Evolutionary conservation across 2,329 filamentous ascomycete genomes (phyloP).

Genomic region (Monilinia vaccinii-corymbosi): DNA sequence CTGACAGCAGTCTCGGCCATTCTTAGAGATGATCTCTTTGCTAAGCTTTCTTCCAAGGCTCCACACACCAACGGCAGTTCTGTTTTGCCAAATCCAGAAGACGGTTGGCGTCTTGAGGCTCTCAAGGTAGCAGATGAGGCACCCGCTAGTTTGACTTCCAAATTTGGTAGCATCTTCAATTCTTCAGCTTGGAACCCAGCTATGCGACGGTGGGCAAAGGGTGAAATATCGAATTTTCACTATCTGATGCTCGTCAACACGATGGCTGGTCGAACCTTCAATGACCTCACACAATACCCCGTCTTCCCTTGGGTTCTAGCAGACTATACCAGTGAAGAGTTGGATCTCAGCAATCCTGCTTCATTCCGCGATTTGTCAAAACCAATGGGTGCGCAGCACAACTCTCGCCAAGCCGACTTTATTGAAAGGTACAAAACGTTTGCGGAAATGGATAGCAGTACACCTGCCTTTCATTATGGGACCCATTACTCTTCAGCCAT

Average conservation of each 20-base stretch:
- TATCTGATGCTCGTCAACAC: constrained; percentile 99
- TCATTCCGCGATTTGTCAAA: constrained; percentile 88
- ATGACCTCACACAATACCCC: constrained; percentile 94
- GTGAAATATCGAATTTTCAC: constrained; percentile 96
- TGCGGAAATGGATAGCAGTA: constrained; percentile 71
- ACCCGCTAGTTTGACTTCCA: constrained; percentile 63
- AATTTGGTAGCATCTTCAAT: constrained; percentile 88
- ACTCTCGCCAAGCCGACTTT: constrained; percentile 67
- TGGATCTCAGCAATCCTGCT: constrained; percentile 75
- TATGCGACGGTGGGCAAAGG: constrained; percentile 82
- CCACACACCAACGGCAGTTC: constrained; percentile 67
- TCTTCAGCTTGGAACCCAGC: constrained; percentile 72
- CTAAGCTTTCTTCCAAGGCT: constrained; percentile 66
- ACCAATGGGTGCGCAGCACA: constrained; percentile 89
- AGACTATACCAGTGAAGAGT: constrained; percentile 88
- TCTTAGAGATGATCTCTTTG: constrained; percentile 71
- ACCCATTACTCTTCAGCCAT: constrained; percentile 99
- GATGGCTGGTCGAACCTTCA: constrained; percentile 93
- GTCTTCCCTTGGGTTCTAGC: constrained; percentile 97
- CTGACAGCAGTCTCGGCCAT: constrained; percentile 70
- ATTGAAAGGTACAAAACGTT: constrained; percentile 78
- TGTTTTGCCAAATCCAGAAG: constrained; percentile 67
- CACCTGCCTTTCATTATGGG: constrained; percentile 87
- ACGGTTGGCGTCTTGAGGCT: constrained; percentile 85
- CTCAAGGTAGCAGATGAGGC: constrained; percentile 57